Evolutionary conservation across 1,139 yeast species (phyloP).

Genomic region (Sugiyamaella japonica): DNA sequence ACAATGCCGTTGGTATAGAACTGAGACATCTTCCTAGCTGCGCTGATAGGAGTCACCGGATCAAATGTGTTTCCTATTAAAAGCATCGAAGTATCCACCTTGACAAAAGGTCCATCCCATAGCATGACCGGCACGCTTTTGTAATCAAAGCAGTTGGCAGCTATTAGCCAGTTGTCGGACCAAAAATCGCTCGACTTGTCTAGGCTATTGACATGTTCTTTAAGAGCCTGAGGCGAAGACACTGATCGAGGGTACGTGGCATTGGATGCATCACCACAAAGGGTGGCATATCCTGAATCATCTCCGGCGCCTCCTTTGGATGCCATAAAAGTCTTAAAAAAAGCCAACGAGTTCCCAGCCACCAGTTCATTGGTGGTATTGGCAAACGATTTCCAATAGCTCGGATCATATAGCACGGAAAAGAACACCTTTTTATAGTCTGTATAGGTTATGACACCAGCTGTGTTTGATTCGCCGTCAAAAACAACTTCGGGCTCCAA

Average conservation of each 20-base stretch:
- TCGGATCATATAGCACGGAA: constrained; percentile 16
- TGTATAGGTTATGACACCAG: constrained; percentile 19
- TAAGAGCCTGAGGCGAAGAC: constrained; percentile 12
- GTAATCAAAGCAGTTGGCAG: constrained; percentile 16
- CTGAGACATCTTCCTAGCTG: constrained; percentile 24
- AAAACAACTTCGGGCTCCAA: constrained; percentile 18
- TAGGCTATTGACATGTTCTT: constrained; percentile 3
- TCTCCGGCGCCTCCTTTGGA: not conserved
- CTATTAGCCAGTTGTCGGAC: constrained; percentile 18
- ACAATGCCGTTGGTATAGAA: constrained; percentile 21
- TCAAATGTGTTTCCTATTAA: constrained; percentile 23
- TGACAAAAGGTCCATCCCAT: constrained; percentile 25
- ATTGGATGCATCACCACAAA: constrained; percentile 21
- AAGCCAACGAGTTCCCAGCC: constrained; percentile 15
- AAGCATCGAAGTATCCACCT: constrained; percentile 22
- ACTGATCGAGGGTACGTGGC: constrained; percentile 11
- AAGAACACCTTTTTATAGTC: constrained; percentile 14
- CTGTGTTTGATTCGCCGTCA: constrained; percentile 12
- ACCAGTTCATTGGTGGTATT: constrained; percentile 17
- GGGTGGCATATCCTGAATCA: constrained; percentile 22
- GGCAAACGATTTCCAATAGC: constrained; percentile 17
- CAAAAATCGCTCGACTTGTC: constrained; percentile 4
- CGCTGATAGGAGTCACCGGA: constrained; percentile 23
- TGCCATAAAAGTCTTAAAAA: not conserved
- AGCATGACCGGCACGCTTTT: constrained; percentile 16